Evolutionary conservation across 2,329 filamentous ascomycete species (phyloP), one percentile per base, ranked within the genome.

Genomic region (Exophiala sp.): DNA sequence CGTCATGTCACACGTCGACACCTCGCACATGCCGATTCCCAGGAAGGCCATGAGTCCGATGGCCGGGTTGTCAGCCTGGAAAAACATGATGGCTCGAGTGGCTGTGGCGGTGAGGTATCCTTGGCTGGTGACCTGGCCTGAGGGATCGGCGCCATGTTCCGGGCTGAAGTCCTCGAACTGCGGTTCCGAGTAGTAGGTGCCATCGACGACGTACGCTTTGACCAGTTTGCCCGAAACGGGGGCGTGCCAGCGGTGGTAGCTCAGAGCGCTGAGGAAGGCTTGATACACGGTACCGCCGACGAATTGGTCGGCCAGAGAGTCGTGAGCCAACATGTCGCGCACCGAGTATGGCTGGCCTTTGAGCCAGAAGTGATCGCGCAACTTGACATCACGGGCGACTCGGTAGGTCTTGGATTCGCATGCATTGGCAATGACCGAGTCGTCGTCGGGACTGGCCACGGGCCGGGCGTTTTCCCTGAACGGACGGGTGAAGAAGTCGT

Each of bases 1-100:
- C 0, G 79, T 84, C 42, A 86, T 81, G 44, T 88, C 83, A 60
- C 84, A 88, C 0, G 82, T 82, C 50, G 78, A 83, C 10, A 88
- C 85, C 66, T 90, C 85, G 35, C 81, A 82, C 85, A 89, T 88
- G 1, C 85, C 86, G 2, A 89, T 76, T 1, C 78, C 80, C 10
- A 89, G 70, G 56, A 88, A 84, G 0, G 76, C 81, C 73, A 89
- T 77, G 24, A 88, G 67, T 0, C 85, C 85, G 30, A 88, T 80
- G 1, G 71, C 72, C 1, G 74, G 71, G 55, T 86, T 82, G 56
- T 86, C 83, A 0, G 84, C 82, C 63, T 88, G 75, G 51, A 88
- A 79, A 61, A 85, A 79, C 55, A 89, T 80, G 38, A 89, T 65
- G 0, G 80, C 83, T 3, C 86, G 72, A 2, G 85, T 83, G 0